Percentiles rank a stretch among this genome's conserved stretches.
phyloP scores from a whole-genome alignment of 495 filamentous ascomycete genomes.

The Xylaria longipes region DNA sequence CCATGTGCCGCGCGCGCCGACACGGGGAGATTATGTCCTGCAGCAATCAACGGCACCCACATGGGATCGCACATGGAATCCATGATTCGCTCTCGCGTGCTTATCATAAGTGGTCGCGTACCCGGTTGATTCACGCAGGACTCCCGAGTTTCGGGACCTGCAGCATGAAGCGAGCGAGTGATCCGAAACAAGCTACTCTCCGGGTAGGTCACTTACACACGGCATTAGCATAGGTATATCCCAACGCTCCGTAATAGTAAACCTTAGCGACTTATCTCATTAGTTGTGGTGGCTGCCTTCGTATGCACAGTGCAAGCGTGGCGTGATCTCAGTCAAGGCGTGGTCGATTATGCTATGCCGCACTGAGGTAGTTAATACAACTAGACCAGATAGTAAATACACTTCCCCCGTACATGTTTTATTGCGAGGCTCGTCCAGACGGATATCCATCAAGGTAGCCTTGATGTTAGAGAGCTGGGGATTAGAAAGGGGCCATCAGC shows the following conservation, averaged over 20 bases:
- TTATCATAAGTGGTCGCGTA: background rate
- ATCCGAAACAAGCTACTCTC: conserved; percentile 10
- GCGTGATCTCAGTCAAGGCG: background rate
- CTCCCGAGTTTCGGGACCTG: conserved; percentile 11
- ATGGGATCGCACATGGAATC: conserved; percentile 3
- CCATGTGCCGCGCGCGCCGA: background rate
- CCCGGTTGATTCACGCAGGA: background rate
- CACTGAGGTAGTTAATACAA: background rate
- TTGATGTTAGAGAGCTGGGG: no score
- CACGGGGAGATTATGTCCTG: conserved; percentile 5
- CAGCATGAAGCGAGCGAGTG: background rate
- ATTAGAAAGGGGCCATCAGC: background rate
- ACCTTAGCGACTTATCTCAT: background rate
- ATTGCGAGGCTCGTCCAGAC: background rate
- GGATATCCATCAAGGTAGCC: background rate
- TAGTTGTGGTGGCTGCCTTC: background rate
- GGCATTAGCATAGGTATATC: background rate
- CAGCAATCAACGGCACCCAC: background rate
- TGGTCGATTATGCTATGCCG: background rate
- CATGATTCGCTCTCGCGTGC: conserved; percentile 3
- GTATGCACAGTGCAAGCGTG: background rate
- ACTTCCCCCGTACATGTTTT: background rate
- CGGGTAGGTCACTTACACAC: background rate
- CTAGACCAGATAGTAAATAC: background rate
- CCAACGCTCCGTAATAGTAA: background rate